These are phyloP conservation scores for Penicillium verhagenii DNA, from an alignment of 495 filamentous ascomycete genomes.

Conservation along the genomic window DNA sequence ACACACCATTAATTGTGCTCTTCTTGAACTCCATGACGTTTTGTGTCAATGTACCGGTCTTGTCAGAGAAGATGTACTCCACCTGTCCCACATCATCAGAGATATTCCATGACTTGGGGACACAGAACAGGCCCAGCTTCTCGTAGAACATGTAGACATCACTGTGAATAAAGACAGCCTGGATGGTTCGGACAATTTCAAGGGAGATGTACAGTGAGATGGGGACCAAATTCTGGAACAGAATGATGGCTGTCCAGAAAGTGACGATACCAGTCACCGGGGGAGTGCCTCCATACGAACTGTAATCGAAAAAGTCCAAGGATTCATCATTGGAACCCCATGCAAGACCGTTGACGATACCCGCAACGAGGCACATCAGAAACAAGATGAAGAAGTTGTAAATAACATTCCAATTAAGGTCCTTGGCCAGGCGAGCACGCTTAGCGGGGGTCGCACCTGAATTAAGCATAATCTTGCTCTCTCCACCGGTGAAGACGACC, in stretches of 20 bases:
- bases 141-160: slow-evolving; percentile 97
- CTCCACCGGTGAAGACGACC: slow-evolving; percentile 94
- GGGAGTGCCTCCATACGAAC: slow-evolving; percentile 74
- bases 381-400: slow-evolving; percentile 94
- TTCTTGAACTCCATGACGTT: slow-evolving; percentile 99
- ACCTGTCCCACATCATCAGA: slow-evolving; percentile 98
- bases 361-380: slow-evolving; percentile 84
- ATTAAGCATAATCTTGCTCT: slow-evolving; percentile 99
- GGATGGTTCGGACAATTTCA: slow-evolving; percentile 89
- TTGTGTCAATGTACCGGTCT: slow-evolving; percentile 96
- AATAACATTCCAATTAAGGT: slow-evolving; percentile 96
- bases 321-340: slow-evolving; percentile 77
- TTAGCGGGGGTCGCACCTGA: slow-evolving; percentile 96
- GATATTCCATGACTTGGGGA: slow-evolving; percentile 99
- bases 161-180: slow-evolving; percentile 97
- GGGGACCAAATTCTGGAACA: slow-evolving; percentile 98
- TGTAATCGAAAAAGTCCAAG: slow-evolving; percentile 80
- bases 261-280: slow-evolving; percentile 87
- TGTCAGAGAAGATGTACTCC: slow-evolving; percentile 99
- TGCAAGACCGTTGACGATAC: slow-evolving; percentile 77
- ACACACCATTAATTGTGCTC: slow-evolving; percentile 85
- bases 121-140: slow-evolving; percentile 86
- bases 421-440: slow-evolving; percentile 82
- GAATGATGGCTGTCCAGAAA: slow-evolving; percentile 90
- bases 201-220: slow-evolving; percentile 98